Conservation (phyloP, 768 basidiomycete genomes). For the Suillus hirtellus region DNA sequence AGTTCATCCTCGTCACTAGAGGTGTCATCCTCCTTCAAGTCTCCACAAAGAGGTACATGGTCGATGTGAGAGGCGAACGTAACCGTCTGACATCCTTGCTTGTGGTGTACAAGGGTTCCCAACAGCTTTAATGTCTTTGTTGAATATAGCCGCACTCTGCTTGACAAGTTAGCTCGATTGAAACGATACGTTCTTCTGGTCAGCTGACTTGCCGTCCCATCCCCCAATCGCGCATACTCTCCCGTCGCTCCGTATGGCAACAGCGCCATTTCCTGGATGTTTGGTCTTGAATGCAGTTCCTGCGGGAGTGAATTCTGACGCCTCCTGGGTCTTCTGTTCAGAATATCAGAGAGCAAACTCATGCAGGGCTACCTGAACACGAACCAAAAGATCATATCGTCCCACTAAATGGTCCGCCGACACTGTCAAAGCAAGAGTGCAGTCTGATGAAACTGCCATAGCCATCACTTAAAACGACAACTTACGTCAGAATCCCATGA, state of each 20-base stretch:
- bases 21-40: constrained; percentile 37
- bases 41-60: constrained; percentile 8
- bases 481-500: neutral
- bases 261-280: constrained; percentile 73
- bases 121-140: constrained; percentile 79
- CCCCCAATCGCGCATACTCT: constrained; percentile 85
- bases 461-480: constrained; percentile 1
- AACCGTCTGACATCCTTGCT: constrained; percentile 70
- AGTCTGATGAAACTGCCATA: constrained; percentile 66
- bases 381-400: constrained; percentile 59
- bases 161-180: neutral
- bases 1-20: constrained; percentile 53
- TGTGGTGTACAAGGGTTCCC: constrained; percentile 84
- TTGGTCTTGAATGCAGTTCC: constrained; percentile 56
- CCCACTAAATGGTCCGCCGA: constrained; percentile 83
- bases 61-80: constrained; percentile 55
- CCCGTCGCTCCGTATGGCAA: constrained; percentile 77
- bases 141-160: constrained; percentile 80
- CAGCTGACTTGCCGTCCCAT: constrained; percentile 88
- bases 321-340: constrained; percentile 14
- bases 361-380: constrained; percentile 16
- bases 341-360: constrained; percentile 5
- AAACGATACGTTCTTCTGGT: neutral
- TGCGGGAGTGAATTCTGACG: constrained; percentile 22
- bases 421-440: constrained; percentile 68